A percentile compares a stretch with the other conserved stretches of the same genome.
Evolutionary conservation across 2,329 filamentous ascomycete genomes (phyloP).

Genomic region (Ramularia endophylla): DNA sequence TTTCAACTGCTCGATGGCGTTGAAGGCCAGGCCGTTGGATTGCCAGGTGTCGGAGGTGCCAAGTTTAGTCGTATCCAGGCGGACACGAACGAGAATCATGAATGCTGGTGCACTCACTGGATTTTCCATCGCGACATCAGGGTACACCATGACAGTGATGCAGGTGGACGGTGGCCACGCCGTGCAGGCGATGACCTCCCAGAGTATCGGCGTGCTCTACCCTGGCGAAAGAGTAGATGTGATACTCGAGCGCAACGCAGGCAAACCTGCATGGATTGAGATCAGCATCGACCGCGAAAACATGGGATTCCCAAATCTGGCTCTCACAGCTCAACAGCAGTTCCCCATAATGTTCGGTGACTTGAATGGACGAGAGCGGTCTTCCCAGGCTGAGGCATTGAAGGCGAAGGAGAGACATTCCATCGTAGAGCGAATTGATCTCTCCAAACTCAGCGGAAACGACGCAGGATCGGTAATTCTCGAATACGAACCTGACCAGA

Average conservation of each 20-base stretch:
- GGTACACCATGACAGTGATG: constrained; percentile 21
- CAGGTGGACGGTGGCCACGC: constrained; percentile 37
- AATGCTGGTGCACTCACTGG: constrained; percentile 40
- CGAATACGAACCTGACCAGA: constrained; percentile 30
- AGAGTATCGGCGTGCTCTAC: constrained; percentile 36
- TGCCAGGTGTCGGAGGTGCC: constrained; percentile 29
- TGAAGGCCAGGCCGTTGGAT: constrained; percentile 38
- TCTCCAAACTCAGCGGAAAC: constrained; percentile 1
- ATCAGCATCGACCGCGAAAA: constrained; percentile 28
- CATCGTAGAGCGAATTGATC: constrained; percentile 6
- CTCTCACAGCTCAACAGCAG: constrained; percentile 29
- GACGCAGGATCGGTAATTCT: not conserved
- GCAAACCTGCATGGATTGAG: constrained; percentile 8
- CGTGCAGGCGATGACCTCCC: constrained; percentile 24
- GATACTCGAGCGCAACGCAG: constrained; percentile 12
- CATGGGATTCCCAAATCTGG: constrained; percentile 41
- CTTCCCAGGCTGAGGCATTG: no score
- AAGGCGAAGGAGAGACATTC: not conserved
- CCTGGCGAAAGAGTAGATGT: constrained; percentile 43
- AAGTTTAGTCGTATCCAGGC: constrained; percentile 4
- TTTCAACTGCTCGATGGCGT: constrained; percentile 42
- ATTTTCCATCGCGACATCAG: constrained; percentile 21
- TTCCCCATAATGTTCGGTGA: no score
- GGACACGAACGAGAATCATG: constrained; percentile 27
- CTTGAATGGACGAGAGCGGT: no score